Evolutionary conservation across 1,284 basidiomycete species (phyloP).

Genomic region (Ganoderma resinaceum): DNA sequence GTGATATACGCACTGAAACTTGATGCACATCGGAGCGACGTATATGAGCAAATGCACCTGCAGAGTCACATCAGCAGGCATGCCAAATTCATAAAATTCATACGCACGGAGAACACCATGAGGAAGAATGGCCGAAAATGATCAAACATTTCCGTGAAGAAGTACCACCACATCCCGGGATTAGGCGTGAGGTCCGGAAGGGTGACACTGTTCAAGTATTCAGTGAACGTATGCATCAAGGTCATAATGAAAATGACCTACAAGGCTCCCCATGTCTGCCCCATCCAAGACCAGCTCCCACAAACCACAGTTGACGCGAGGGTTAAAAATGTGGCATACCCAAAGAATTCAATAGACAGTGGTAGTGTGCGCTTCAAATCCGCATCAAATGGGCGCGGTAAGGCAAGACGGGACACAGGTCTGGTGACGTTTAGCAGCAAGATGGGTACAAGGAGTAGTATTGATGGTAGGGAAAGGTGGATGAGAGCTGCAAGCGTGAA

Average conservation of each 20-base stretch:
- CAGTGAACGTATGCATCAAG: not conserved
- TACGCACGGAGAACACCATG: conserved; percentile 89
- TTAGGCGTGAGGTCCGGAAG: conserved; percentile 93
- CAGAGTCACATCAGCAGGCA: not conserved
- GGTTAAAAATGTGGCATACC: conserved; percentile 58
- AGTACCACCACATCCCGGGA: conserved; percentile 98
- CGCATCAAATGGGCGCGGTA: conserved; percentile 54
- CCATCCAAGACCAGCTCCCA: conserved; percentile 71
- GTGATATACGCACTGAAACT: conserved; percentile 72
- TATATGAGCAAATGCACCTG: conserved; percentile 90
- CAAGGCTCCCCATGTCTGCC: conserved; percentile 86
- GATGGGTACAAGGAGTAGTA: conserved; percentile 73
- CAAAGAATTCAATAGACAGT: conserved; percentile 54
- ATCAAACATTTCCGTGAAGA: conserved; percentile 99
- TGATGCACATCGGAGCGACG: conserved; percentile 84
- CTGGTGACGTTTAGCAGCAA: conserved; percentile 68
- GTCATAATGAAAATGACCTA: conserved; percentile 40
- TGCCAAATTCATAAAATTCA: not conserved
- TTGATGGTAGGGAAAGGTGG: conserved; percentile 76
- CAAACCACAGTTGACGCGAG: conserved; percentile 59
- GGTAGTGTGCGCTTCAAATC: conserved; percentile 46
- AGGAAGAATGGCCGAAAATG: conserved; percentile 97
- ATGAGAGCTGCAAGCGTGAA: conserved; percentile 72
- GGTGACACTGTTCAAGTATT: conserved; percentile 35
- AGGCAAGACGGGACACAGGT: conserved; percentile 69